Evolutionary conservation across 2,329 filamentous ascomycete genomes (phyloP), one percentile per base, ranked within the genome.

Genomic region (Fusarium redolens): DNA sequence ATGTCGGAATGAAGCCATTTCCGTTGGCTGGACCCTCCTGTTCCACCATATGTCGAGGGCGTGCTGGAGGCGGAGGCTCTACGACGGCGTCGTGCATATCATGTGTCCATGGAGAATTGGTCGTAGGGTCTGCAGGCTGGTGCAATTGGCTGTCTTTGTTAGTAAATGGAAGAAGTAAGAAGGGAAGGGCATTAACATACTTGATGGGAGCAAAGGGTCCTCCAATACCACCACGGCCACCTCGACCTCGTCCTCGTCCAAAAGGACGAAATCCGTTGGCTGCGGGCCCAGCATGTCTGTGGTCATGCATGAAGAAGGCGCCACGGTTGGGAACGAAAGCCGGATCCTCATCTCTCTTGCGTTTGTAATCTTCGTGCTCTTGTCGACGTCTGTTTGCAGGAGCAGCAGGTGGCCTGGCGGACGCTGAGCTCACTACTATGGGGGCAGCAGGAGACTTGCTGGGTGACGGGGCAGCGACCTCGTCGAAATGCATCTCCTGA

Each of bases 291-390:
- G 92, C 90, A 76, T 94, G 92, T 70, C 94, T 90, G 78, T 96
- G 94, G 80, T 98, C 96, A 82, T 98, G 96, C 90, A 98, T 95
- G 85, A 98, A 98, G 86, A 98, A 98, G 70, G 93, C 92, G 66
- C 96, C 96, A 74, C 96, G 88, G 79, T 97, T 98, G 60, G 96
- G 96, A 61, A 98, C 96, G 83, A 97, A 97, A 15, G 95, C 91
- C 40, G 96, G 96, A 81, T 97, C 94, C 76, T 94, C 91, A 79
- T 97, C 94, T 76, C 94, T 90, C 81, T 93, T 93, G 83, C 92
- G 94, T 83, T 92, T 91, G 84, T 97, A 97, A 79, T 97, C 94
- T 73, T 97, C 95, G 78, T 97, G 94, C 79, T 98, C 95, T 75
- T 93, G 91, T 73, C 93, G 91, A 81, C 93, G 91, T 73, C 90